Evolutionary conservation across 2,329 filamentous ascomycete genomes (phyloP).

Genomic region (Zalaria obscura): DNA sequence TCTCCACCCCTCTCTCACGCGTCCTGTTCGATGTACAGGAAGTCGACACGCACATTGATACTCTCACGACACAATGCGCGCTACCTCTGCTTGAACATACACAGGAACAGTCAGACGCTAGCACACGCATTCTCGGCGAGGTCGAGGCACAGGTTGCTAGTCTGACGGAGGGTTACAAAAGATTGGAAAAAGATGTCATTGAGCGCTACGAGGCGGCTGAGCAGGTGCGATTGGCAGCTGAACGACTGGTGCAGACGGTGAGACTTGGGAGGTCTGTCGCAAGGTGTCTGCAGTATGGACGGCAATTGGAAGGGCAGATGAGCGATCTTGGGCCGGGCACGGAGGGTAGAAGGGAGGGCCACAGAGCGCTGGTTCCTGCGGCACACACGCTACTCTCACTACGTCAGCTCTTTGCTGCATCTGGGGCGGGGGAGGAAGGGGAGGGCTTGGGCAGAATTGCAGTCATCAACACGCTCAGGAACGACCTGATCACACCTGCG

Average conservation of each 20-base stretch:
- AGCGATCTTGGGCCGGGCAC: slow-evolving; percentile 45
- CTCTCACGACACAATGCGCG: slow-evolving; percentile 71
- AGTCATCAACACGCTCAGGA: slow-evolving; percentile 56
- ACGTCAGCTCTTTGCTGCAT: slow-evolving; percentile 55
- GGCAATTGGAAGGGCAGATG: slow-evolving; percentile 79
- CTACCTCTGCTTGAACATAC: slow-evolving; percentile 71
- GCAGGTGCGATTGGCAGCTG: slow-evolving; percentile 62
- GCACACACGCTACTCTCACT: slow-evolving; percentile 66
- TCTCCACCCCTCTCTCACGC: slow-evolving; percentile 82
- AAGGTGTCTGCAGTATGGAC: slow-evolving; percentile 64
- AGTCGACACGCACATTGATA: slow-evolving; percentile 89
- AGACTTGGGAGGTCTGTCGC: slow-evolving; percentile 62
- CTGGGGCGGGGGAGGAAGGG: slow-evolving; percentile 59
- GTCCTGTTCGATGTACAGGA: slow-evolving; percentile 96
- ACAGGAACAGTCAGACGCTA: slow-evolving; percentile 56
- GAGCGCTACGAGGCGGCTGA: slow-evolving; percentile 76
- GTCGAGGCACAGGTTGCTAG: slow-evolving; percentile 68
- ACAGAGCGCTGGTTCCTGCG: slow-evolving; percentile 67
- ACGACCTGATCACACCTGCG: slow-evolving; percentile 53
- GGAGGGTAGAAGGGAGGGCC: slow-evolving; percentile 43
- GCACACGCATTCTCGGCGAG: slow-evolving; percentile 55
- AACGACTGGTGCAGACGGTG: slow-evolving; percentile 68
- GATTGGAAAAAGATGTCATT: slow-evolving; percentile 75
- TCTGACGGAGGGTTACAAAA: slow-evolving; percentile 71
- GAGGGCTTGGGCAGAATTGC: slow-evolving; percentile 61